Base-by-base conservation (phyloP, 495 filamentous ascomycete species). In the Aspergillus panamensis region DNA sequence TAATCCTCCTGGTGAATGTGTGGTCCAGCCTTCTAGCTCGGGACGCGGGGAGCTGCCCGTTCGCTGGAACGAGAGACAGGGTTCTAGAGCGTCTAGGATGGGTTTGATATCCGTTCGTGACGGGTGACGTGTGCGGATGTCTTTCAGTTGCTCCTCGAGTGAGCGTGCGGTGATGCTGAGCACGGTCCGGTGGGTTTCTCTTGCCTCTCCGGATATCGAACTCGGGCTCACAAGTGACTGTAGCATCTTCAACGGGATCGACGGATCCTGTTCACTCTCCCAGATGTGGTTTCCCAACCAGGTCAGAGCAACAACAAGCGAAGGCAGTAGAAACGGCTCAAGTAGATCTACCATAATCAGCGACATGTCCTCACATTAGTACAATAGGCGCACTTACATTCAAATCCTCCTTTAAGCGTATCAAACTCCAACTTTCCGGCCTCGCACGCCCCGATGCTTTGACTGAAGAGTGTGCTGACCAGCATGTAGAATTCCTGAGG, bases 401-500 rank as follows among this genome's bases (percentile, higher is more conserved):
- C 92, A 42, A 97, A 82, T 0, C 92, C 94, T 2, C 84, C 85
- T 69, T 91, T 95, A 0, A 97, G 71, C n/a, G 83, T 84, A 16
- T 96, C 90, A 17, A 95, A 82, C 20, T 85, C 83, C 20, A 98
- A 72, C 32, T 85, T 79, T 6, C 84, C 84, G 0, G 81, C 83
- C 57, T 84, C 81, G 62, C 86, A 88, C 2, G 91, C 94, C 10
- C 87, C 77, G 1, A 96, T 81, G 44, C 88, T 90, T 62, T 97
- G 91, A 54, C 87, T 81, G 65, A 97, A 96, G 0, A 97, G 72
- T 1, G 92, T 94, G 8, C 92, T 86, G 5, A 96, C 86, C n/a
- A 98, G 83, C 16, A 89, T 73, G 64, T 97, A 96, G 66, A 97
- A 98, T 31, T 96, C 89, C 62, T 96, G 92, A 2, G 94, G 95